Percentiles rank a stretch among this genome's conserved stretches.
Evolutionary conservation across 108 stramenopile species (phyloP).

Genomic region (Seminavis robusta): DNA sequence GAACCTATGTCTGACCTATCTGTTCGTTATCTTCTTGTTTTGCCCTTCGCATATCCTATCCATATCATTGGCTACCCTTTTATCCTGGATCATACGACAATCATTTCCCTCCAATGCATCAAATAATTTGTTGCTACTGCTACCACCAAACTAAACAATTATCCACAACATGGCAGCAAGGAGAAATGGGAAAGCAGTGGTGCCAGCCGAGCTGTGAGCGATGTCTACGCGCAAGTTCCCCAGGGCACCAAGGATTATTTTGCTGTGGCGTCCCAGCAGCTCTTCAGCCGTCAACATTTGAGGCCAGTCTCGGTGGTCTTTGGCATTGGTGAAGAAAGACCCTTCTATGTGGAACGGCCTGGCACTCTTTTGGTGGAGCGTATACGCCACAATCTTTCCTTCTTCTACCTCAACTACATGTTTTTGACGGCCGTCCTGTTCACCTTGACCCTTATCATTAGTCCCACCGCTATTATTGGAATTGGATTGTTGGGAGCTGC

Average conservation of each 20-base stretch:
- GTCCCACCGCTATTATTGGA: conserved; percentile 72
- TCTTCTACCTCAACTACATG: conserved; percentile 87
- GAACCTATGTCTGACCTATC: too few relatives aligned
- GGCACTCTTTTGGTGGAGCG: conserved; percentile 68
- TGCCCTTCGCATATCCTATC: too few relatives aligned
- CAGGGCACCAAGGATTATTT: conserved; percentile 74
- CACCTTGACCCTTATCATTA: conserved; percentile 66
- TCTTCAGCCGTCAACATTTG: conserved; percentile 69
- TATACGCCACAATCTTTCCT: conserved; percentile 75
- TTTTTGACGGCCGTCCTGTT: conserved; percentile 49
- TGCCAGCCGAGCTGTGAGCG: conserved; percentile 56
- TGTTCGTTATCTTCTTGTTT: too few relatives aligned
- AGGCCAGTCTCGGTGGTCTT: conserved; percentile 72
- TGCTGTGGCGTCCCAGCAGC: too few relatives aligned
- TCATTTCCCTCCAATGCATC: too few relatives aligned
- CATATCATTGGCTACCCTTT: too few relatives aligned
- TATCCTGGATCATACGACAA: too few relatives aligned
- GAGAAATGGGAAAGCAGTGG: conserved; percentile 79
- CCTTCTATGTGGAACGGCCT: conserved; percentile 80
- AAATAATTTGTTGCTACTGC: too few relatives aligned
- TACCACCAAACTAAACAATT: too few relatives aligned
- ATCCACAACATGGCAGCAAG: conserved; percentile 39
- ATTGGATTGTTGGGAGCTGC: conserved; percentile 67
- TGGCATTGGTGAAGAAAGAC: conserved; percentile 80
- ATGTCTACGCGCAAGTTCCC: conserved; percentile 59